phyloP scores from a whole-genome alignment of 768 basidiomycete genomes.

The Lactarius quietus region DNA sequence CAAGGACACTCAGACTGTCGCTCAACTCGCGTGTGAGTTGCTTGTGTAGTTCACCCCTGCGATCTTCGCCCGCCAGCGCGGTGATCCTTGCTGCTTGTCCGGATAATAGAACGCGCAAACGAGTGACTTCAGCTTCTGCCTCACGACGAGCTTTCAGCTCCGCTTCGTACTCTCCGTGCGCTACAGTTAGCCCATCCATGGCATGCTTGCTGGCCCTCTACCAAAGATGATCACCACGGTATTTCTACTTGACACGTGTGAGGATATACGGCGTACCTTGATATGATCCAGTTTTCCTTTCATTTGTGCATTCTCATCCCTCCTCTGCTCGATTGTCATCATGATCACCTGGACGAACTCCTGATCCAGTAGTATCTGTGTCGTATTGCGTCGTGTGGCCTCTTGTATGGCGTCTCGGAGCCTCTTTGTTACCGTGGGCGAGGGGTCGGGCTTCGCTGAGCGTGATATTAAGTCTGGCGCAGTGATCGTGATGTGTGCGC shows the following conservation, averaged over 20 bases:
- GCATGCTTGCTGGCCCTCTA: constrained; percentile 91
- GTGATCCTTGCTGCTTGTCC: constrained; percentile 87
- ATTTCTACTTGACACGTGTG: constrained; percentile 1
- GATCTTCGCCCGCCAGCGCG: constrained; percentile 76
- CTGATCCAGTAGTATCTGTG: constrained; percentile 69
- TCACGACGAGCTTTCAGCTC: constrained; percentile 87
- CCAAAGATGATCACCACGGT: not conserved
- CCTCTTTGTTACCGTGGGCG: constrained; percentile 46
- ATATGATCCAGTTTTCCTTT: constrained; percentile 80
- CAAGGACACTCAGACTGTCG: constrained; percentile 71
- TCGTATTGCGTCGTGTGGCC: constrained; percentile 54
- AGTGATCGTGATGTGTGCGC: constrained; percentile 45
- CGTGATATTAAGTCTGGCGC: constrained; percentile 37
- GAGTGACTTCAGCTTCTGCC: constrained; percentile 87
- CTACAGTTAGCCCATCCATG: constrained; percentile 87
- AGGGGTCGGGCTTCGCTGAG: constrained; percentile 36
- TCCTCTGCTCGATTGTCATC: constrained; percentile 58
- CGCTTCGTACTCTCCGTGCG: constrained; percentile 90
- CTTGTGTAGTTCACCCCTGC: constrained; percentile 73
- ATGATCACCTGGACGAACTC: constrained; percentile 69
- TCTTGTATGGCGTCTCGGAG: constrained; percentile 61
- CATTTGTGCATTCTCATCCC: constrained; percentile 56
- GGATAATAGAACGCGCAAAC: constrained; percentile 78
- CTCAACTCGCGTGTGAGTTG: constrained; percentile 76
- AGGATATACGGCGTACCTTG: constrained; percentile 56